Percentiles rank a stretch among this genome's conserved stretches.
phyloP scores from a whole-genome alignment of 129 eudicot genomes.

The Saposhnikovia divaricata region DNA sequence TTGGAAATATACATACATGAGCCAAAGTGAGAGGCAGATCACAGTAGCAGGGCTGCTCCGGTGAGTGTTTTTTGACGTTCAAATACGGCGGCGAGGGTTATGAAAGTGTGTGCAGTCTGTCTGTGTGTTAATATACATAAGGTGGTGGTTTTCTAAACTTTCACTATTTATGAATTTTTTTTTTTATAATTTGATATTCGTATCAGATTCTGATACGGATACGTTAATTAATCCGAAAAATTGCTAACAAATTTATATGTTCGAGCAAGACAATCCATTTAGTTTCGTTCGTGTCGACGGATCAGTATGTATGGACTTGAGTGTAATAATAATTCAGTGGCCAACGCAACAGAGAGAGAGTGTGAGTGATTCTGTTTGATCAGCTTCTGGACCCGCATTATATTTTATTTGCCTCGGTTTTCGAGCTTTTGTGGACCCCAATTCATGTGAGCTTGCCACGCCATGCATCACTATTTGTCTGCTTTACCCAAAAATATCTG shows the following conservation, averaged over 20 bases:
- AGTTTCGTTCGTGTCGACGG: too few species aligned
- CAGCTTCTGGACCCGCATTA: background rate
- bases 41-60: background rate
- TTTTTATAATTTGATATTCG: too few species aligned
- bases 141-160: background rate
- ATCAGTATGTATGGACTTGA: background rate
- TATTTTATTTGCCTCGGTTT: background rate
- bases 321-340: background rate
- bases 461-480: background rate
- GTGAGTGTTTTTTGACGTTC: background rate
- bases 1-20: background rate
- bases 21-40: background rate
- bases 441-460: background rate
- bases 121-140: background rate
- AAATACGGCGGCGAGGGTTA: background rate
- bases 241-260: too few species aligned
- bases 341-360: conserved; percentile 2
- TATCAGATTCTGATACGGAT: too few species aligned
- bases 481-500: background rate
- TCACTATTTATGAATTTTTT: too few species aligned
- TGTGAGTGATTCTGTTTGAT: background rate
- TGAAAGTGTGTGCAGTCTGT: background rate
- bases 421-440: background rate
- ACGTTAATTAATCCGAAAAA: too few species aligned
- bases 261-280: too few species aligned